Percentiles rank a stretch among this genome's conserved stretches.
Evolutionary conservation across 1,139 yeast species (phyloP).

Genomic region (Meyerozyma carpophila): DNA sequence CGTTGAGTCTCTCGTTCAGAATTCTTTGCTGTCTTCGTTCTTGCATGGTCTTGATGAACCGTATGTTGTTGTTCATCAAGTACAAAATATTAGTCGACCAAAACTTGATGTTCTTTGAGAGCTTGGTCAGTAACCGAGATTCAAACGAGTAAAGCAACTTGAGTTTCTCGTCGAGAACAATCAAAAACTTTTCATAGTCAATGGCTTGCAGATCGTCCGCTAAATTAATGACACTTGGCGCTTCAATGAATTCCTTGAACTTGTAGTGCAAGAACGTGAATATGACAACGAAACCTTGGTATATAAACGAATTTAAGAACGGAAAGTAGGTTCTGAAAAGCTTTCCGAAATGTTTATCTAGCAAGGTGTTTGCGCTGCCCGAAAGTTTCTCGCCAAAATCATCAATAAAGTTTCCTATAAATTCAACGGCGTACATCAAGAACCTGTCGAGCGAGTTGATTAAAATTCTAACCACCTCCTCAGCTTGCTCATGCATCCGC

Average conservation of each 20-base stretch:
- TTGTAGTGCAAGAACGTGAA: conserved; percentile 45
- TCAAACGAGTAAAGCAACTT: conserved; percentile 22
- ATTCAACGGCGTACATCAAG: conserved; percentile 26
- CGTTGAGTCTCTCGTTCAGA: not conserved
- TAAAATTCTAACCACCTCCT: conserved; percentile 25
- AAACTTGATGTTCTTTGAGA: conserved; percentile 18
- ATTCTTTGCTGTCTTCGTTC: conserved; percentile 14
- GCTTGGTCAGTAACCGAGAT: conserved; percentile 13
- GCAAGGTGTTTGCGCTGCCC: not conserved
- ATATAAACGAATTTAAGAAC: conserved; percentile 43
- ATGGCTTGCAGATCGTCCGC: conserved; percentile 1
- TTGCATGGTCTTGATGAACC: conserved; percentile 23
- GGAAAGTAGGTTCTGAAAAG: conserved; percentile 36
- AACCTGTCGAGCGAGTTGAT: conserved; percentile 35
- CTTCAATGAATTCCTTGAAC: conserved; percentile 27
- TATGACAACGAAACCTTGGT: conserved; percentile 48
- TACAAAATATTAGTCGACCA: conserved; percentile 36
- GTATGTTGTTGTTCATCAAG: conserved; percentile 28
- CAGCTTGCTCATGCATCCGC: conserved; percentile 23
- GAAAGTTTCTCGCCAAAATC: conserved; percentile 14
- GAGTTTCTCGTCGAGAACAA: conserved; percentile 20
- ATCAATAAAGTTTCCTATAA: conserved; percentile 19
- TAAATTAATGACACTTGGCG: conserved; percentile 9
- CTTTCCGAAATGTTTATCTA: conserved; percentile 20
- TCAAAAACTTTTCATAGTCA: conserved; percentile 18